Evolutionary conservation across 441 rosid species (phyloP), one percentile per base, ranked within the genome.

Genomic region (Populus hybrid): DNA sequence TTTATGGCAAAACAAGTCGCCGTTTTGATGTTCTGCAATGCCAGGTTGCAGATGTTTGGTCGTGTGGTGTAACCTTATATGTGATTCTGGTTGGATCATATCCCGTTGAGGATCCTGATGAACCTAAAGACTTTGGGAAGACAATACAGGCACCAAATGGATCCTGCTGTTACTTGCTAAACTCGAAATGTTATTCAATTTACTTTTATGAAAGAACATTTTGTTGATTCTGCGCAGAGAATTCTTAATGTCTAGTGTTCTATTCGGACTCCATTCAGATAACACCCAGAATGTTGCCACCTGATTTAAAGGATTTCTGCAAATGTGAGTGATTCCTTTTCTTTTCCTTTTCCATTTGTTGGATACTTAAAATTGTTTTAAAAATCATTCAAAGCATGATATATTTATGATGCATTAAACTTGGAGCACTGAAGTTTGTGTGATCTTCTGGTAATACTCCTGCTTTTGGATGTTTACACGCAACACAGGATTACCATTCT

Each of bases 11-110:
- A 57, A 71, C 53, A 11, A 12, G 26, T 40, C 1, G 18, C 32
- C 11, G 4, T 76, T 57, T 24, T 65, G 23, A 23, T 78, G 14
- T 59, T 35, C 70, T 70, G 50, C n/a, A 6, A 73, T 79, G 12
- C 72, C 90, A 96, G 98, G 85, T 94, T 85, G 99, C 99, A 23
- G 99, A 96, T 87, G 99, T 96, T 59, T 94, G 99, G 99, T 96
- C 99, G 10, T 96, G 99, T 77, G 99, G 98, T 24, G 99, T 96
- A 78, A 96, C 99, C 76, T 78, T 96, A 65, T 94, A 91, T 63
- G 97, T 94, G 50, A 94, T 96, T 97, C 85, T 96, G 64, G 98
- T 96, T 61, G 99, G 99, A 77, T 97, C 93, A 24, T 96, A 96
- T 80, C 98, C 99, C 73, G 94, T 96, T 20, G 99, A 96, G 88